A percentile compares a stretch with the other conserved stretches of the same genome.
Evolutionary conservation across 306 rosid species (phyloP).

Genomic region (Sicyos edulis): DNA sequence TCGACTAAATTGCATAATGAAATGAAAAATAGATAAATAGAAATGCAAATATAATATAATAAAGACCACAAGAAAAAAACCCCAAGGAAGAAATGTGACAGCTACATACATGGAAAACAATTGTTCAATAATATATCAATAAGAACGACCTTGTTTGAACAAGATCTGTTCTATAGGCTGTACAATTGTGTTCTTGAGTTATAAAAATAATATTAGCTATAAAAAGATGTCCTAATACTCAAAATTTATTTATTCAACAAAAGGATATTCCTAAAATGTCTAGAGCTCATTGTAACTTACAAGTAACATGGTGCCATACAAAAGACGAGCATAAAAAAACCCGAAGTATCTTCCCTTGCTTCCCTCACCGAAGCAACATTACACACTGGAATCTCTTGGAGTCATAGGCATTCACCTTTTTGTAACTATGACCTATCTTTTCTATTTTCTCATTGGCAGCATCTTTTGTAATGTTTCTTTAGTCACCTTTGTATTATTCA

Average conservation of each 20-base stretch:
- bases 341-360: too few species aligned
- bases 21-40: not conserved
- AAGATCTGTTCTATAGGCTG: too few species aligned
- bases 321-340: not conserved
- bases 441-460: too few species aligned
- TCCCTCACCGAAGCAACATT: too few species aligned
- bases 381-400: too few species aligned
- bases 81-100: not conserved
- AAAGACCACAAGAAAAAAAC: not conserved
- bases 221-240: not conserved
- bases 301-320: not conserved
- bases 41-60: not conserved
- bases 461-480: too few species aligned
- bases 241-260: not conserved
- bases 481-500: too few species aligned
- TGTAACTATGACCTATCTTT: too few species aligned
- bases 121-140: not conserved
- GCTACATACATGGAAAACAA: not conserved
- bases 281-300: not conserved
- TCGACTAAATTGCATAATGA: not conserved
- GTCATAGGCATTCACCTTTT: too few species aligned
- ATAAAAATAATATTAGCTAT: too few species aligned
- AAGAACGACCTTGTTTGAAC: too few species aligned
- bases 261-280: not conserved
- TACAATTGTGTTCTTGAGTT: too few species aligned